Base-by-base conservation (phyloP, 306 rosid genomes). In the Psophocarpus tetragonolobus region DNA sequence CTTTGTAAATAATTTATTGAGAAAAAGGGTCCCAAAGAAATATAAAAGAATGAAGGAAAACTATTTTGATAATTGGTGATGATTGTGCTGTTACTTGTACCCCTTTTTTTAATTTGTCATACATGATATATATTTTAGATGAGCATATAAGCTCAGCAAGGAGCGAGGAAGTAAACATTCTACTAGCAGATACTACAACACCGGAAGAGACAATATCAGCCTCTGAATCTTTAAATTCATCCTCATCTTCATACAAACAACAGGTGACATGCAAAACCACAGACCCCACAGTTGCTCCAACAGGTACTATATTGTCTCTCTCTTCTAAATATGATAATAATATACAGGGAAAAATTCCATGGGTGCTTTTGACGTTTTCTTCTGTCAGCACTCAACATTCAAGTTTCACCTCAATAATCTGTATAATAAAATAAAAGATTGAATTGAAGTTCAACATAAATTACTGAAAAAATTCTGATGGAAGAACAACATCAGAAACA, bases 231-330 rank as follows among this genome's bases (percentile, higher is more conserved):
- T 83, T 91, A 48, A 87, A 94, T 83, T 88, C 92, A 41, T 85
- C 87, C 39, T 85, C 98, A 35, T 89, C 92, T 24, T 94, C 96
- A 71, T 84, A 84, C 87, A 87, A 87, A 83, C 77, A 84, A 70
- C 47, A 78, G 13, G 14, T 73, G n/a, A 18, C 72, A 66, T 66
- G 88, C 65, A 84, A 84, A 48, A 57, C 68, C 80, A 36, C 50
- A 85, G 83, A 75, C 61, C 71, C 50, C 71, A 65, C 73, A 71
- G 29, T 68, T 20, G 39, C 65, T 73, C 83, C 87, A 77, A 74
- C 87, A 56, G 81, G 92, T 88, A 80, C 26, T 62, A 42, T 21
- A 29, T 30, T 68, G 6, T 12, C 7, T 58, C 7, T 54, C 68
- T 64, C 51, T 76, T 33, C 30, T 4, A 62, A 27, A 15, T 60